Evolutionary conservation across 1,284 basidiomycete species (phyloP), one percentile per base, ranked within the genome.

Genomic region (Takashimella koratensis): DNA sequence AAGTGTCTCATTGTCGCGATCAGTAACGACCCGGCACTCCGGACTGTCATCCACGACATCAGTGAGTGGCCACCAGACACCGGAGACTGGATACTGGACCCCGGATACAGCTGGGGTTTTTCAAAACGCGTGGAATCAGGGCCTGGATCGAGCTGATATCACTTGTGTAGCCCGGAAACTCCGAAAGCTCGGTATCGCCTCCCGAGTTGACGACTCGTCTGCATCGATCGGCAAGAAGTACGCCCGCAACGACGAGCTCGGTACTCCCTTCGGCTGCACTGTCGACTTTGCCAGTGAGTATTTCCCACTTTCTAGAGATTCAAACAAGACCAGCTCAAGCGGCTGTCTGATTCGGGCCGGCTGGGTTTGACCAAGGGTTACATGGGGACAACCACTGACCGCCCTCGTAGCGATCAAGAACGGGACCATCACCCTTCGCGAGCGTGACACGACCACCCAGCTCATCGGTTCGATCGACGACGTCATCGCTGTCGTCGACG

Each of bases 1-100:
- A 98, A 98, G 78, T 90, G 92, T 61, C 83, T 97, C 64, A 95
- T 98, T 71, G 92, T 97, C 40, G 93, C 95, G n/a, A 81, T 98
- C 73, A 92, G 88, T 71, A 85, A 87, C 59, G 89, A 88, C 73
- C 82, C 89, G 42, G 86, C 88, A 64, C 90, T 99, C 67, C 82
- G 84, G 57, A 88, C 90, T 36, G 80, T 97, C 54, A 85, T 97
- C 52, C 81, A 83, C 67, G 87, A 96, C 78, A 86, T 98, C 67
- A 93, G 92, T 94, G 70, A 77, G 92, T 87, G 21, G n/a, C n/a
- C n/a, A n/a, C n/a, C n/a, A n/a, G n/a, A n/a, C n/a, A n/a, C n/a
- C n/a, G n/a, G n/a, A n/a, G n/a, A n/a, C n/a, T n/a, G n/a, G n/a
- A n/a, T n/a, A n/a, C n/a, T n/a, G n/a, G n/a, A n/a, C n/a, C n/a